These are phyloP conservation scores for Capronia epimyces DNA, from an alignment of 2,329 filamentous ascomycete species.

Conservation along the genomic window DNA sequence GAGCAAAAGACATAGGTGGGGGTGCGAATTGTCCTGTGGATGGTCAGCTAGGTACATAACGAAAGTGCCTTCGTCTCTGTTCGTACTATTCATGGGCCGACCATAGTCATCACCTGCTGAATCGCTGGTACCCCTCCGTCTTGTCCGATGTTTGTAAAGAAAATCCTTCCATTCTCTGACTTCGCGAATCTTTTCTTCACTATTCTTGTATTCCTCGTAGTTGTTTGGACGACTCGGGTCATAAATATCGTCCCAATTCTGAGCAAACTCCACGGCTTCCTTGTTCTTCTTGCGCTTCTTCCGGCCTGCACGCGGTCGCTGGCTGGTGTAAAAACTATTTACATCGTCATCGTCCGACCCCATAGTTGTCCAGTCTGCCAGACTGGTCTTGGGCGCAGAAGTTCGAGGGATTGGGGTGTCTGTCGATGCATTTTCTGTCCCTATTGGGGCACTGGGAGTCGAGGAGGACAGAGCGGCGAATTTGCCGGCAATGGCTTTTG, in stretches of 20 bases:
- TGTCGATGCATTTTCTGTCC: slow-evolving; percentile 13
- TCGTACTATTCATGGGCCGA: slow-evolving; percentile 45
- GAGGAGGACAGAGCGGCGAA: slow-evolving; percentile 32
- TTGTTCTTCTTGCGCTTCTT: slow-evolving; percentile 72
- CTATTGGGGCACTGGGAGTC: slow-evolving; percentile 27
- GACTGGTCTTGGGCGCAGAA: slow-evolving; percentile 56
- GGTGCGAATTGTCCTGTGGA: slow-evolving; percentile 46
- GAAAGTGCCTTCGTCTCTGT: neutral
- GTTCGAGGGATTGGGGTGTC: slow-evolving; percentile 10
- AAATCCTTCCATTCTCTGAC: slow-evolving; percentile 79
- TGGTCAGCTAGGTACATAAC: neutral
- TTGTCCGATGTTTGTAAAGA: slow-evolving; percentile 66
- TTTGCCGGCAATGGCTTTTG: slow-evolving; percentile 58
- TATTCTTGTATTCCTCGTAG: slow-evolving; percentile 76
- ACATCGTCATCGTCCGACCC: slow-evolving; percentile 71
- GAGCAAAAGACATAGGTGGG: slow-evolving; percentile 47
- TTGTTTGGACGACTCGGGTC: slow-evolving; percentile 77
- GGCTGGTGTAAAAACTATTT: slow-evolving; percentile 56
- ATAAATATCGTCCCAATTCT: slow-evolving; percentile 90
- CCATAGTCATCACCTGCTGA: slow-evolving; percentile 48
- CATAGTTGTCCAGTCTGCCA: slow-evolving; percentile 74
- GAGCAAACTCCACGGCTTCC: slow-evolving; percentile 47
- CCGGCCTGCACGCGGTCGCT: slow-evolving; percentile 66
- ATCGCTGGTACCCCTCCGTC: slow-evolving; percentile 40
- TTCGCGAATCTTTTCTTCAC: slow-evolving; percentile 75